A percentile compares a stretch with the other conserved stretches of the same genome.
phyloP scores from a whole-genome alignment of 2,329 filamentous ascomycete genomes.

The Alternaria panax region DNA sequence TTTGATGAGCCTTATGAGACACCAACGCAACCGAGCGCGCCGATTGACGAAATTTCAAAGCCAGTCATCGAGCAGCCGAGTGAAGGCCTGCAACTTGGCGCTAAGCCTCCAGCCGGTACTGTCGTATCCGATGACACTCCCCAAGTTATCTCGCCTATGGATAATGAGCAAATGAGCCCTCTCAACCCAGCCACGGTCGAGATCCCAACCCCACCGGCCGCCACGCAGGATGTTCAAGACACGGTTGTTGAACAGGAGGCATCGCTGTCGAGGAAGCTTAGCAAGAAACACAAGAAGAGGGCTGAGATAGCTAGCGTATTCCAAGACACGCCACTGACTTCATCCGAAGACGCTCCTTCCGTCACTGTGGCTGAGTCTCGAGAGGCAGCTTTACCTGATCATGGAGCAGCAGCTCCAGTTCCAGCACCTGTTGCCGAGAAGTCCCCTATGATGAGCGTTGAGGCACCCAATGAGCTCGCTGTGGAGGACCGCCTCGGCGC shows the following conservation, averaged over 20 bases:
- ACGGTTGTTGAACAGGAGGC: slow-evolving; percentile 14
- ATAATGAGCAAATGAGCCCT: not conserved
- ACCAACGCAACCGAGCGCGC: not conserved
- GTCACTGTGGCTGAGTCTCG: not conserved
- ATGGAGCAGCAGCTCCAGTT: not conserved
- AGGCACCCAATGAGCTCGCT: not conserved
- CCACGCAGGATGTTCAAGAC: not conserved
- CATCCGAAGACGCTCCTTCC: not conserved
- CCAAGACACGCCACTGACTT: not conserved
- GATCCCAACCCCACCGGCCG: not conserved
- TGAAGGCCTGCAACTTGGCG: not conserved
- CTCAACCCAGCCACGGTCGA: not conserved
- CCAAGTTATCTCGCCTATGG: not conserved
- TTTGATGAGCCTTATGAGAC: slow-evolving; percentile 16
- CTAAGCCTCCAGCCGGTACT: not conserved
- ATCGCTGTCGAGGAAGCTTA: slow-evolving; percentile 25
- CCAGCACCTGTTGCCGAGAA: not conserved
- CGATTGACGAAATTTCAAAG: not conserved
- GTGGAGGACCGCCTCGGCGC: slow-evolving; percentile 2
- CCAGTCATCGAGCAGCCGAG: slow-evolving; percentile 1
- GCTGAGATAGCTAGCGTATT: slow-evolving; percentile 25
- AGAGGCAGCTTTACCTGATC: not conserved
- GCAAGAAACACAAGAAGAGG: slow-evolving; percentile 41
- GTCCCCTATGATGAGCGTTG: not conserved
- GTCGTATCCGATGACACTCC: not conserved